Base-by-base conservation (phyloP, 2,329 filamentous ascomycete species). In the Camillea tinctor region DNA sequence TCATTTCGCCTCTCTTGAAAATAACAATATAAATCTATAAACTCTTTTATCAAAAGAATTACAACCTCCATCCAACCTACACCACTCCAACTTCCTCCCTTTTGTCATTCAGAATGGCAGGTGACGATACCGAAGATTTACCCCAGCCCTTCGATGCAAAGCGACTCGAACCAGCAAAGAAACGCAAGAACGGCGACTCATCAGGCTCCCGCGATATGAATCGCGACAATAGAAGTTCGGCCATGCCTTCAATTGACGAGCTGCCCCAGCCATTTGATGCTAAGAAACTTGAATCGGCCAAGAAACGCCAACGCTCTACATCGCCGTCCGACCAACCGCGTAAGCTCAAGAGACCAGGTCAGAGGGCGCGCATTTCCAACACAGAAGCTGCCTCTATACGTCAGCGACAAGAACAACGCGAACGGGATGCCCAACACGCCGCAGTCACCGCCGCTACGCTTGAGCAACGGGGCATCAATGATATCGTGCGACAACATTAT, bases 401-500 rank as follows among this genome's bases (percentile, higher is more conserved):
- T 24, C 82, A 85, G 68, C 82, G 84, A 57, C 81, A 88, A 66
- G 77, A 84, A 15, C 84, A 90, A 61, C 82, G 83, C 63, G 81
- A 84, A 56, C 75, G 75, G 53, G 78, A 79, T 30, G 76, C 74
- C 15, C 71, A 72, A 6, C 73, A 74, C 15, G 74, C 74, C 7
- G 73, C 74, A 17, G 73, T 74, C 4, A 73, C 72, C 0, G 74
- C 77, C 57, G 71, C 75, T 11, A 75, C 76, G 55, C 75, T 79
- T 50, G 75, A 77, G 50, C 77, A 80, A 36, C 79, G 88, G 54
- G 88, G 88, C 50, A 87, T 92, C 50, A 88, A 93, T 68, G 92
- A 98, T 71, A 88, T 96, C 7, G 95, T 98, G 54, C 87, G 89
- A 55, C 89, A 96, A 66, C 94, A 97, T 76, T 99, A 99, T 82